Evolutionary conservation across 2,329 filamentous ascomycete species (phyloP), one percentile per base, ranked within the genome.

Genomic region (Fusarium domesticum): DNA sequence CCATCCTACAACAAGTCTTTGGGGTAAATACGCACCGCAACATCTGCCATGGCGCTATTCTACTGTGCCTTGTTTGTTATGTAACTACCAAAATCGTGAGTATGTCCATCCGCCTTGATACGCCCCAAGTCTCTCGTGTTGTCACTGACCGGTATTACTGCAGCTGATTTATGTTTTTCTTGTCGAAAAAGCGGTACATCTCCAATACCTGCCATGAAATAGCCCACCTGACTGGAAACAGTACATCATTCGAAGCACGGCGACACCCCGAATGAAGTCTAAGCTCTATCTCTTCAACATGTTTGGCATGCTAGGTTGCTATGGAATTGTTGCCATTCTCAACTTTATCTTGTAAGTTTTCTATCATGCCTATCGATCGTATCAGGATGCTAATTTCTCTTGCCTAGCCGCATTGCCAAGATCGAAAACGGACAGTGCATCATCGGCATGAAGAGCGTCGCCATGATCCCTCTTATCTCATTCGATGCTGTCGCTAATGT

Each of bases 121-220:
- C 23, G 14, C 23, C 23, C 8, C 10, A 28, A 11, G 2, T 7
- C 3, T 20, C 14, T 3, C 14, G 12, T 16, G 1, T 17, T 4
- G 11, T 17, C n/a, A n/a, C 30, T 34, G 20, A 42, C 25, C 7
- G 11, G 32, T 48, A 18, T 16, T 18, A 6, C 15, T 8, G 6
- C 31, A 76, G 66, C 64, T 83, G 17, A 79, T 84, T n/a, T 85
- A 84, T 56, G 69, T 80, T 18, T 85, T 84, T 57, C 67, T 85
- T 3, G 80, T 82, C 1, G 82, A 85, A 59, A 81, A 81, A 63
- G 80, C 77, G 34, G 78, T 80, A 64, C 59, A 73, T 64, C 7
- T 30, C 11, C 5, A n/a, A 5, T 10, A 6, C 17, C 1, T 25
- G n/a, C 5, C n/a, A 17, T 18, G 16, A 18, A n/a, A 14, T 18